Base-by-base conservation (phyloP, 352 stramenopile genomes). In the Phytopythium cucurbitacearum region DNA sequence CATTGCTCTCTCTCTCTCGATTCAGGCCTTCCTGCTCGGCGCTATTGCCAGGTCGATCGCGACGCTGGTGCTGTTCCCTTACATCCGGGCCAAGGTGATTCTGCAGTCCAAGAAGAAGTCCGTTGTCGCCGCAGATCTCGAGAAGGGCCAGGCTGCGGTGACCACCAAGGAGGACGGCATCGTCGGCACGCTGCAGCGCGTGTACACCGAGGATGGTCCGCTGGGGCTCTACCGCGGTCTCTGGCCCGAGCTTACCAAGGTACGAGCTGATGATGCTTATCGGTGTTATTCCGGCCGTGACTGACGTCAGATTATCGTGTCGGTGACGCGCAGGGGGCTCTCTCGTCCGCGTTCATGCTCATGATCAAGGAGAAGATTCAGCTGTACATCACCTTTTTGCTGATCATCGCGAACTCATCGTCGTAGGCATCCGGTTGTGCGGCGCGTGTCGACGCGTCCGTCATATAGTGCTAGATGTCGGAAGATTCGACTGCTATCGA, bases 281-380 rank as follows among this genome's bases (percentile, higher is more conserved):
- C 8, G 32, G 6, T 38, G 28, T 13, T 2, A 33, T 39, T 42
- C 38, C 12, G 44, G 51, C 5, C 9, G 47, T 34, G 1, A 44
- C 16, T 33, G 8, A 11, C 60, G 9, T 48, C 57, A 49, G 46
- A 39, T 7, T 38, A 28, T 33, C 46, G 40, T 40, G 36, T 9
- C 59, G 43, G 38, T 34, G 10, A 11, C 11, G 46, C 64, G 35
- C 42, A 97, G 67, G 96, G 94, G n/a, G 93, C 97, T n/a, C 86
- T 98, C 6, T 98, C 89, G 57, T 93, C 94, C 0, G 96, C 94
- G 34, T 69, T 99, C 37, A 99, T 98, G 96, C 87, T 98, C 62
- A 98, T 98, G 89, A 94, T 98, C 56, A 99, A 99, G 80, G 95
- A 99, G 72, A 96, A 97, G 71, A 97, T 98, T 50, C 87, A 97